Conservation (phyloP, 1,284 basidiomycete genomes). For the Trichosporon ovoides region DNA sequence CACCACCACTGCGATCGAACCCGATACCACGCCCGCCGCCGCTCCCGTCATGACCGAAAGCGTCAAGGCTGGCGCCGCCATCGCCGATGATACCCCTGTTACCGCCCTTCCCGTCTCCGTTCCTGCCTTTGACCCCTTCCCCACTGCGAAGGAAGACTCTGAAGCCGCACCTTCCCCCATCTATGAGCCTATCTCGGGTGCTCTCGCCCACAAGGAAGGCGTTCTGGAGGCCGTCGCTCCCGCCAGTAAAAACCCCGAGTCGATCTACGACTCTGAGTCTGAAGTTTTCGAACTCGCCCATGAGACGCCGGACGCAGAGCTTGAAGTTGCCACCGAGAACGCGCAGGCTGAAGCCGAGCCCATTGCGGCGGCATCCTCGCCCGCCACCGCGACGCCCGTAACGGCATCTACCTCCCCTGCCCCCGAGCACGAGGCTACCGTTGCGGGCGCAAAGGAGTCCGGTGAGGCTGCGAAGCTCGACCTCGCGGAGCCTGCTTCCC, state of each 20-base stretch:
- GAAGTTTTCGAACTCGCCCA: slow-evolving; percentile 4
- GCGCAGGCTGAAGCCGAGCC: not conserved
- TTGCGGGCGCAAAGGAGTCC: not conserved
- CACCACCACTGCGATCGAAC: not conserved
- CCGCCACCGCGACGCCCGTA: not conserved
- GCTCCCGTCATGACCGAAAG: not conserved
- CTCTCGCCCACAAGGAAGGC: not conserved
- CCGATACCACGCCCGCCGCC: not conserved
- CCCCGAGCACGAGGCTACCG: not conserved
- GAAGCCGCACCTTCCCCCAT: not conserved
- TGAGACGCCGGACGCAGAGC: not conserved
- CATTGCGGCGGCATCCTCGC: not conserved
- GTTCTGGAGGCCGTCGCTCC: not conserved
- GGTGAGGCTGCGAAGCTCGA: not conserved
- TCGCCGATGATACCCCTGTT: not conserved
- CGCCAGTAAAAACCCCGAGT: not conserved
- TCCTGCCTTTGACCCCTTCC: not conserved
- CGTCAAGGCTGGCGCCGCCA: not conserved
- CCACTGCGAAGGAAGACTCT: not conserved
- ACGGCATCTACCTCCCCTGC: not conserved
- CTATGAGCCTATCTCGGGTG: not conserved
- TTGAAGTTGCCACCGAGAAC: not conserved
- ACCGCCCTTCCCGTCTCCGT: not conserved
- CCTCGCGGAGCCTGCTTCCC: not conserved
- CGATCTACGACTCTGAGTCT: not conserved